These are phyloP conservation scores for Annona squamosa DNA, from an alignment of 164 flowering plant species.

Conservation along the genomic window DNA sequence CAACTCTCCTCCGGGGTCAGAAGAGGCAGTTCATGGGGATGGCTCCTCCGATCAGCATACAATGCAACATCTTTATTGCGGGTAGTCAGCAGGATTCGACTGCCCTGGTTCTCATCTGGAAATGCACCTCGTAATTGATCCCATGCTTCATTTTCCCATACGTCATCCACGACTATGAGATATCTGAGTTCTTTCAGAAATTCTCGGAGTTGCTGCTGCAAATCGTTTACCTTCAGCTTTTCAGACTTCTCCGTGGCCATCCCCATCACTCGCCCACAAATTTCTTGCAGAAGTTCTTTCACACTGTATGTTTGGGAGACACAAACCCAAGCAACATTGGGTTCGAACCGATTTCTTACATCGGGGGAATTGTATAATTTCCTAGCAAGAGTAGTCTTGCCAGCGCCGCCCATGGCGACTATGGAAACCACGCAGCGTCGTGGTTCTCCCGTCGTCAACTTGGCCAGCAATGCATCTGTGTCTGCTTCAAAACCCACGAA, in stretches of 20 bases:
- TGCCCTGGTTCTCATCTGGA: not conserved
- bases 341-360: not conserved
- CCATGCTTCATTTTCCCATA: not conserved
- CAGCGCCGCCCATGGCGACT: not conserved
- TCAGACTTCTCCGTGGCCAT: conserved; percentile 22
- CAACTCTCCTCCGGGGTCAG: not conserved
- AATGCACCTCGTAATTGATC: conserved; percentile 16
- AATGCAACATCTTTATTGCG: conserved; percentile 3
- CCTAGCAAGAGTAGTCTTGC: not conserved
- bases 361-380: not conserved
- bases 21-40: not conserved
- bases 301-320: not conserved
- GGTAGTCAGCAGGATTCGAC: not conserved
- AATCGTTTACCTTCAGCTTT: conserved; percentile 15
- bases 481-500: not conserved
- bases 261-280: not conserved
- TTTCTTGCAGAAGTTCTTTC: not conserved
- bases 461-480: not conserved
- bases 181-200: conserved; percentile 34
- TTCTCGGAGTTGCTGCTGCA: conserved; percentile 30
- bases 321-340: not conserved
- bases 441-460: not conserved
- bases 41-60: not conserved
- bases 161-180: conserved; percentile 15
- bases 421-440: not conserved